phyloP scores from a whole-genome alignment of 306 rosid genomes.

The Astragalus glycyphyllos region DNA sequence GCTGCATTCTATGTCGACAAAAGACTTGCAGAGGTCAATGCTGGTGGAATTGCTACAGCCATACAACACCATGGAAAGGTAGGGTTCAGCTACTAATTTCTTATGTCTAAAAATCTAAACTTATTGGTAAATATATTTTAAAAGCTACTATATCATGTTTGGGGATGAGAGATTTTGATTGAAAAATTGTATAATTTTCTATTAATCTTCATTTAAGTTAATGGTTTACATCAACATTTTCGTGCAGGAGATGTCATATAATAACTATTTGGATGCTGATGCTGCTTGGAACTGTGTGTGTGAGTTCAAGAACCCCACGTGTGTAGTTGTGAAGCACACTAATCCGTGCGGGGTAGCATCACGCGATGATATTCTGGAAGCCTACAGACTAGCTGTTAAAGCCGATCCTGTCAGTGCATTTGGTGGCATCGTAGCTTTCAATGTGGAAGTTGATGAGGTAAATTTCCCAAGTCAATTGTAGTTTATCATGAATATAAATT shows the following conservation, averaged over 20 bases:
- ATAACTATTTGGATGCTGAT: slow-evolving; percentile 94
- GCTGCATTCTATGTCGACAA: slow-evolving; percentile 87
- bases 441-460: slow-evolving; percentile 89
- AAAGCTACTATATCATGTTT: slow-evolving; percentile 31
- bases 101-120: slow-evolving; percentile 29
- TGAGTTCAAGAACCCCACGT: slow-evolving; percentile 77
- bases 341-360: slow-evolving; percentile 98
- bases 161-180: not conserved
- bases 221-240: slow-evolving; percentile 21
- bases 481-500: slow-evolving; percentile 3
- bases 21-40: slow-evolving; percentile 76
- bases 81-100: slow-evolving; percentile 32
- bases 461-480: slow-evolving; percentile 19
- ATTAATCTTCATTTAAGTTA: not conserved
- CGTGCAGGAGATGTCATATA: slow-evolving; percentile 91
- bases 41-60: slow-evolving; percentile 96
- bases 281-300: slow-evolving; percentile 98
- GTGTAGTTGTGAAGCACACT: slow-evolving; percentile 92
- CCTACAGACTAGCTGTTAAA: slow-evolving; percentile 88
- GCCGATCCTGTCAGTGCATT: slow-evolving; percentile 98
- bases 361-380: slow-evolving; percentile 87
- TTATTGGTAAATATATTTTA: slow-evolving; percentile 4
- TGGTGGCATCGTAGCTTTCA: slow-evolving; percentile 97
- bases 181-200: slow-evolving; percentile 12
- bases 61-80: slow-evolving; percentile 95